Percentiles rank a stretch among this genome's conserved stretches.
phyloP scores from a whole-genome alignment of 495 filamentous ascomycete species.

The Xylaria bambusicola region DNA sequence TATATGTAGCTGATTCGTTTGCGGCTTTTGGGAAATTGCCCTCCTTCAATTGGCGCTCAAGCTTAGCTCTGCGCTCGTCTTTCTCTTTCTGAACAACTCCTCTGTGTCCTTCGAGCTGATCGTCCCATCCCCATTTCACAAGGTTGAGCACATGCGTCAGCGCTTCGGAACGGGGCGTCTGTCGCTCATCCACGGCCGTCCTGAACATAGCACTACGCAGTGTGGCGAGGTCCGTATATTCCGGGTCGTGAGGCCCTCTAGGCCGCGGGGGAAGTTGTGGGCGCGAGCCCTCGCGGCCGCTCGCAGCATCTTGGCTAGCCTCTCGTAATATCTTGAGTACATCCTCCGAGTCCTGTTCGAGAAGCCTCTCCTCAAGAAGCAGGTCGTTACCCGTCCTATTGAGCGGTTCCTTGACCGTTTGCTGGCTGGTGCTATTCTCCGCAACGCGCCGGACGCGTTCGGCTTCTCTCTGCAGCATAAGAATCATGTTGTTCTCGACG shows the following conservation, averaged over 20 bases:
- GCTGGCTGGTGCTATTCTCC: conserved; percentile 13
- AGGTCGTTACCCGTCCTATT: not conserved
- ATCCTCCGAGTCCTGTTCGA: not conserved
- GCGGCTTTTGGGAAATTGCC: not conserved
- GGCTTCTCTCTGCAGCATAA: conserved; percentile 43
- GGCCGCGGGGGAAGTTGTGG: not conserved
- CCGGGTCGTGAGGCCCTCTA: not conserved
- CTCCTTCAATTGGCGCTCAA: conserved; percentile 6
- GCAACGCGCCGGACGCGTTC: conserved; percentile 31
- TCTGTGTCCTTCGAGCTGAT: conserved; percentile 11
- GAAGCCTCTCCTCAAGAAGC: conserved; percentile 4
- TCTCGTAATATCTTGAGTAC: conserved; percentile 7
- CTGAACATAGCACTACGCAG: conserved; percentile 9
- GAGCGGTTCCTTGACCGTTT: not conserved
- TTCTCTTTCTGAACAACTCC: conserved; percentile 14
- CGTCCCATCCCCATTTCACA: conserved; percentile 23
- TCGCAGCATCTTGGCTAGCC: not conserved
- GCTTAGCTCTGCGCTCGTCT: conserved; percentile 6
- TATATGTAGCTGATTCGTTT: not conserved
- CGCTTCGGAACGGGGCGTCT: conserved; percentile 12
- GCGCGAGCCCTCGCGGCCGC: not conserved
- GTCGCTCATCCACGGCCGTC: conserved; percentile 13
- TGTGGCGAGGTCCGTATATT: conserved; percentile 10
- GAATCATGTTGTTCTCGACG: conserved; percentile 46
- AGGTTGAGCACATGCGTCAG: conserved; percentile 18